Base-by-base conservation (phyloP, 495 filamentous ascomycete genomes). In the Xylaria acuta region DNA sequence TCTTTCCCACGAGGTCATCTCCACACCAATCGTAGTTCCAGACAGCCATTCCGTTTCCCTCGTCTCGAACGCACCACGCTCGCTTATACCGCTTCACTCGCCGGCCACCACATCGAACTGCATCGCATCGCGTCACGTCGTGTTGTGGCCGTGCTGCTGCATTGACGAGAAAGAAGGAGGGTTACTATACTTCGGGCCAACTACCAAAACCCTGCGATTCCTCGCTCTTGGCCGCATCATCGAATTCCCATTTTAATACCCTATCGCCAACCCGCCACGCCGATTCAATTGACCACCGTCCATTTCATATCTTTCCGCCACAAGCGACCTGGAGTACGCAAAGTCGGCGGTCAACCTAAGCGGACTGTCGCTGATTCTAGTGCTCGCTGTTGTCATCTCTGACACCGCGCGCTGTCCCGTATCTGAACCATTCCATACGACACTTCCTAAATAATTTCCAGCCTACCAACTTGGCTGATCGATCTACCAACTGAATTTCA, bases 1-100 rank as follows among this genome's bases (percentile, higher is more conserved):
- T 32, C 20, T 18, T 56, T 70, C 60, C 36, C 60, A 40, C 56
- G 49, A 67, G 34, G 65, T 32, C 64, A 40, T 22, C 45, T 38
- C 54, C 40, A 49, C 59, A 56, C 59, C 54, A 70, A 32, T 49
- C 30, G 53, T 43, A 45, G 51, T 59, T 45, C 49, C 51, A 34
- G 64, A 11, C 16, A 45, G 41, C 53, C 40, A 38, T 41, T 69
- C 38, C 51, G 25, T 45, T 62, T 63, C 68, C 27, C 41, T 62
- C 41, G 38, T 62, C 27, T 47, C 34, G n/a, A 30, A 59, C 66
- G 54, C 43, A 38, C 36, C 69, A 71, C 69, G 34, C 69, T 71
- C 69, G 59, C 49, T 70, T 64, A 67, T 51, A 41, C 47, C 47
- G 34, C 65, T 40, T 67, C 30, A 27, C 38, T 54, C 69, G 30